These are phyloP conservation scores for Ophioceras dolichostomum DNA, from an alignment of 2,329 filamentous ascomycete genomes.

Conservation along the genomic window DNA sequence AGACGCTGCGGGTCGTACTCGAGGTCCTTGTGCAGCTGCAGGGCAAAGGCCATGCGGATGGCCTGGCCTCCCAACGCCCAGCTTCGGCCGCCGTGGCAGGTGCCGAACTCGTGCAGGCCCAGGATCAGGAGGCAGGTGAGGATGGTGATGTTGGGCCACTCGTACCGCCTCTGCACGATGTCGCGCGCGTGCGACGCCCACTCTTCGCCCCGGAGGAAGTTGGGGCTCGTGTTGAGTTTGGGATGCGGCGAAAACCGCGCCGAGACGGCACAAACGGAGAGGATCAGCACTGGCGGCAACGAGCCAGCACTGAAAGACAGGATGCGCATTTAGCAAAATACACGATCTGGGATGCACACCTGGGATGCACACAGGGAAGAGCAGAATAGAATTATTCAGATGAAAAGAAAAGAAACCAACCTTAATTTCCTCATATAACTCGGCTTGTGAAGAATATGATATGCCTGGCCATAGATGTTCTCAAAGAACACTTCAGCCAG, in stretches of 20 bases:
- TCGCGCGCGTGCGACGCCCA: slow-evolving; percentile 84
- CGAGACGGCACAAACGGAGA: slow-evolving; percentile 94
- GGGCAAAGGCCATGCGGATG: slow-evolving; percentile 90
- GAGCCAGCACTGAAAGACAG: slow-evolving; percentile 47
- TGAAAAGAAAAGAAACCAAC: slow-evolving; percentile 27
- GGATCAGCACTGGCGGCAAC: slow-evolving; percentile 76
- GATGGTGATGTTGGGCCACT: slow-evolving; percentile 93
- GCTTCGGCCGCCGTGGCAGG: slow-evolving; percentile 87
- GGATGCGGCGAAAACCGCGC: slow-evolving; percentile 89
- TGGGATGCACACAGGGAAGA: no score
- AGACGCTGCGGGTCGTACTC: slow-evolving; percentile 65
- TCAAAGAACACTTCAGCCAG: slow-evolving; percentile 93
- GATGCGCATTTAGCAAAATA: slow-evolving; percentile 10
- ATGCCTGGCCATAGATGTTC: slow-evolving; percentile 88
- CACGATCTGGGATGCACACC: no score
- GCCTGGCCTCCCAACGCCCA: slow-evolving; percentile 95
- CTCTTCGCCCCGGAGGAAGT: slow-evolving; percentile 78
- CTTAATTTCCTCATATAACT: slow-evolving; percentile 85
- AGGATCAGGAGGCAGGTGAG: slow-evolving; percentile 81
- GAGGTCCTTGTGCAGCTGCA: slow-evolving; percentile 86
- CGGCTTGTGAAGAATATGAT: slow-evolving; percentile 88
- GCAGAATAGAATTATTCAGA: not conserved
- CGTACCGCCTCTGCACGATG: slow-evolving; percentile 78
- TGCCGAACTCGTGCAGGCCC: slow-evolving; percentile 90
- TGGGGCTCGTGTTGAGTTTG: slow-evolving; percentile 60